These are phyloP conservation scores for Talaromyces borbonicus DNA, from an alignment of 495 filamentous ascomycete genomes.

Conservation along the genomic window DNA sequence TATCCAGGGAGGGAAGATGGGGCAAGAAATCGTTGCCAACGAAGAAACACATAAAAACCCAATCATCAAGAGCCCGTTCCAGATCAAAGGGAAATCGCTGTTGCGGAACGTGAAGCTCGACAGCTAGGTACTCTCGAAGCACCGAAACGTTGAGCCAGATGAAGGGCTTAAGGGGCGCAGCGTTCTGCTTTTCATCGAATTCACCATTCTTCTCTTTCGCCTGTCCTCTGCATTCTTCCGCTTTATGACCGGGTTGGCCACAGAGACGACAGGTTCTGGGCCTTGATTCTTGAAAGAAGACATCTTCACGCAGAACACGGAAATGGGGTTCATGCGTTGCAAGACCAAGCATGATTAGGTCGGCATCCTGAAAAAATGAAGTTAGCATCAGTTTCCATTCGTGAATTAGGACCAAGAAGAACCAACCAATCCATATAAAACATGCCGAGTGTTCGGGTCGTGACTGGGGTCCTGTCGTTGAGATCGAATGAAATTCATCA, in stretches of 20 bases:
- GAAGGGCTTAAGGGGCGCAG: constrained; percentile 69
- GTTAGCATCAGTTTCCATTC: constrained; percentile 16
- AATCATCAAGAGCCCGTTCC: constrained; percentile 95
- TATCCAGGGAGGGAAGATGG: constrained; percentile 91
- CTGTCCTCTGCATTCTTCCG: constrained; percentile 70
- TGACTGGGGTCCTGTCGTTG: constrained; percentile 84
- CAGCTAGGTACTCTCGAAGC: constrained; percentile 85
- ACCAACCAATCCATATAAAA: constrained; percentile 71
- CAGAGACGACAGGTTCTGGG: constrained; percentile 73
- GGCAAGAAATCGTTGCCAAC: constrained; percentile 99
- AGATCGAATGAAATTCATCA: constrained; percentile 96
- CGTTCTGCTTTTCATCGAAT: constrained; percentile 72
- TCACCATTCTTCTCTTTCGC: constrained; percentile 78
- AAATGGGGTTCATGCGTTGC: constrained; percentile 97
- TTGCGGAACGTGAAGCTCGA: constrained; percentile 72
- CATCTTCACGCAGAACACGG: constrained; percentile 92
- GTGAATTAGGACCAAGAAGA: background rate
- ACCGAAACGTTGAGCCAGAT: constrained; percentile 96
- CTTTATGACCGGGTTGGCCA: constrained; percentile 83
- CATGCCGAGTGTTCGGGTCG: constrained; percentile 92
- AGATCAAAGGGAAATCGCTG: constrained; percentile 78
- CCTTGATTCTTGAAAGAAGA: constrained; percentile 83
- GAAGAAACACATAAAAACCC: constrained; percentile 99
- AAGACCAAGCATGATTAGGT: constrained; percentile 97
- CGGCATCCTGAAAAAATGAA: constrained; percentile 62